A percentile compares a stretch with the other conserved stretches of the same genome.
These are phyloP conservation scores for Barbarea vulgaris DNA, from an alignment of 345 rosid species.

Conservation along the genomic window DNA sequence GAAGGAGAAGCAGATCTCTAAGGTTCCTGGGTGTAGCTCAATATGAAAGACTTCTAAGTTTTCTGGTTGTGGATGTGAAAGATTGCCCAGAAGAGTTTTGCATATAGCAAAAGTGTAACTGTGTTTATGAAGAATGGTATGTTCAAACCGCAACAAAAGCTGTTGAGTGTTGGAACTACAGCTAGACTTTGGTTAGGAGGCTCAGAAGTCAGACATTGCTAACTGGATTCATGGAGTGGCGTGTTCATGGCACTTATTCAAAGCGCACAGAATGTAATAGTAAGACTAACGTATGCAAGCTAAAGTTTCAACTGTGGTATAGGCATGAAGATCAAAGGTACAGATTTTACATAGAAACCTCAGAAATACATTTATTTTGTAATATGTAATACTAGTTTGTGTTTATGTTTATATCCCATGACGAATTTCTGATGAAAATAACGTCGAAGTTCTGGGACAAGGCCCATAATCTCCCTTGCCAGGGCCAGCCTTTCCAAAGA, in stretches of 20 bases:
- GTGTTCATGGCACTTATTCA: neutral
- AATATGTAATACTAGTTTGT: neutral
- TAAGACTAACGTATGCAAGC: neutral
- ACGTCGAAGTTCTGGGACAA: neutral
- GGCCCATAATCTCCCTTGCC: neutral
- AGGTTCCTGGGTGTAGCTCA: conserved; percentile 56
- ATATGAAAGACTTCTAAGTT: conserved; percentile 33
- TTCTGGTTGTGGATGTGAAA: conserved; percentile 7
- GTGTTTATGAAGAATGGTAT: neutral
- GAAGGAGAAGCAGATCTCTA: conserved; percentile 49
- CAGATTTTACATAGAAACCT: neutral
- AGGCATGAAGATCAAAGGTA: neutral
- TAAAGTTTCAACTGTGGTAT: neutral
- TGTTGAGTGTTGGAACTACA: conserved; percentile 1
- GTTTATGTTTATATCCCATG: neutral
- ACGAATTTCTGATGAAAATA: neutral
- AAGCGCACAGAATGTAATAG: neutral
- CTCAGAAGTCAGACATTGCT: neutral
- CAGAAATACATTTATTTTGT: neutral
- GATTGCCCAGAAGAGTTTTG: neutral
- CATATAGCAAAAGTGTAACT: neutral
- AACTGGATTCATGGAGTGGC: neutral
- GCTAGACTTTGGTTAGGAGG: conserved; percentile 2
- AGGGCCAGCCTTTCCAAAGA: too few species aligned
- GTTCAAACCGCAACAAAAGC: neutral